Evolutionary conservation across 2,329 filamentous ascomycete species (phyloP).

Genomic region (Tolypocladium amazonense): DNA sequence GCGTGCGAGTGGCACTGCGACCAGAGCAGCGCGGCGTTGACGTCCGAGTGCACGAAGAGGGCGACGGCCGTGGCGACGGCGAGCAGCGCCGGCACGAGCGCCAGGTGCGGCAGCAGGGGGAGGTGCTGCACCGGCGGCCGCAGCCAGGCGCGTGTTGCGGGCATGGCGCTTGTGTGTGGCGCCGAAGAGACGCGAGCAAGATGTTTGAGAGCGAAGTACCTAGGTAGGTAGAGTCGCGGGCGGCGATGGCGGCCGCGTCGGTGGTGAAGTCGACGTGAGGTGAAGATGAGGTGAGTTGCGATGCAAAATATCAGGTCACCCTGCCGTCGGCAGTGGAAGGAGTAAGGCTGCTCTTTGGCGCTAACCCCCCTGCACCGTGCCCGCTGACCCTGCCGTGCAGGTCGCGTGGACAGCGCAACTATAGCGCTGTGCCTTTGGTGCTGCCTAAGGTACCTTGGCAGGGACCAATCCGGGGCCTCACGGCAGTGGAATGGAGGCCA

Average conservation of each 20-base stretch:
- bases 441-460: no score
- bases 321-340: no score
- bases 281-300: neutral
- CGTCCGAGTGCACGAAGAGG: constrained; percentile 36
- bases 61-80: constrained; percentile 27
- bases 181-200: neutral
- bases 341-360: neutral
- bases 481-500: no score
- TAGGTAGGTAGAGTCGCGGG: neutral
- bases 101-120: constrained; percentile 39
- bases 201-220: neutral
- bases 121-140: constrained; percentile 40
- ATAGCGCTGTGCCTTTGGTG: no score
- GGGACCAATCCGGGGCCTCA: no score
- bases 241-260: neutral
- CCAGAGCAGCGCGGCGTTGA: constrained; percentile 41
- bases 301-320: neutral
- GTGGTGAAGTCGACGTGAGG: neutral
- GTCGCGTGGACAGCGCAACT: neutral
- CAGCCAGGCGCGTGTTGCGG: neutral
- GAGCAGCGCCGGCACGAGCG: constrained; percentile 37
- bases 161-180: neutral
- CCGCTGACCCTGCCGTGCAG: neutral
- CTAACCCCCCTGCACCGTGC: neutral
- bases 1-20: constrained; percentile 41